Base-by-base conservation (phyloP, 345 rosid genomes). In the Pugionium dolabratum region DNA sequence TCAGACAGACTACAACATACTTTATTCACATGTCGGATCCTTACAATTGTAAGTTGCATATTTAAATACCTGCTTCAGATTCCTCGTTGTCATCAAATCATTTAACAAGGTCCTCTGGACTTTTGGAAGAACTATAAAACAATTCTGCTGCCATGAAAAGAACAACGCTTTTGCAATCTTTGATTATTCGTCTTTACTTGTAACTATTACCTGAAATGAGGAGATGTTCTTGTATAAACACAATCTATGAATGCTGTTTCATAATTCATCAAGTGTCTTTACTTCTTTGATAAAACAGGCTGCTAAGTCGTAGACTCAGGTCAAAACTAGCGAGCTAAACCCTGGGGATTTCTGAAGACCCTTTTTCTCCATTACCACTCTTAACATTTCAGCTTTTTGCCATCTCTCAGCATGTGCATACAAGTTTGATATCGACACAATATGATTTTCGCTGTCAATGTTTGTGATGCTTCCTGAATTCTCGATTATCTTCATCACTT, bases 331-430 rank as follows among this genome's bases (percentile, higher is more conserved):
- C 67, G 80, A 79, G 78, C 95, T 90, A 46, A 62, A 52, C 26
- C 95, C 95, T 30, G 81, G 72, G 34, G 34, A 79, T 69, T 90
- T 87, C 48, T 67, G 59, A 68, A 81, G 31, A 57, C 91, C 86
- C 35, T 78, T 76, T 37, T 65, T 49, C 32, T 32, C 68, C 86
- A 81, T 78, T 29, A 39, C 75, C 42, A 65, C 53, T 67, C 95
- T 80, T 74, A 78, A 37, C 65, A 66, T 76, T 78, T 82, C 90
- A 18, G 91, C 81, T 63, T 56, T 79, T 72, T 83, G 82, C 95
- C 91, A 87, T 70, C 76, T 74, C 29, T 78, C 80, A n/a, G 79
- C 54, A 33, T 84, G 85, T 43, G 91, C 95, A 78, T 83, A 85
- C 51, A 87, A 76, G 69, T 84, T 87, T n/a, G 88, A 80, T 9